Conservation (phyloP, 495 filamentous ascomycete species). For the Parathielavia appendiculata region DNA sequence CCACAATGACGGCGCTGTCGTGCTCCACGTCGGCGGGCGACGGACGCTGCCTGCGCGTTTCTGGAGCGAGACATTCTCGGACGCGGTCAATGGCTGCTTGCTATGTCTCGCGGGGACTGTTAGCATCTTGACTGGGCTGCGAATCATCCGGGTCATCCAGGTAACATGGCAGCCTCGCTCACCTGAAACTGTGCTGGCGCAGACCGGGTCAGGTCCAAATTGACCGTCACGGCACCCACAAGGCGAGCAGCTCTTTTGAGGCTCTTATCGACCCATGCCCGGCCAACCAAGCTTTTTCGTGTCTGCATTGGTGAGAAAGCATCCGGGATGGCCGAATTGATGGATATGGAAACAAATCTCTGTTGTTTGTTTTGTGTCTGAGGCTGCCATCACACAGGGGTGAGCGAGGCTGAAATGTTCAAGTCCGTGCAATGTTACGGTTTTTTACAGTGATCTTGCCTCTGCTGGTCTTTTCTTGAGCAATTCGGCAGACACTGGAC, state of each 20-base stretch:
- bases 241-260: too few species aligned
- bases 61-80: not conserved
- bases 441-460: not conserved
- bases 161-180: not conserved
- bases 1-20: slow-evolving; percentile 34
- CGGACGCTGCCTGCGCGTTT: not conserved
- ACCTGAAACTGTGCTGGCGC: slow-evolving; percentile 7
- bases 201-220: not conserved
- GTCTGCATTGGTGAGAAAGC: not conserved
- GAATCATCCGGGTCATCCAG: not conserved
- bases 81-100: slow-evolving; percentile 7
- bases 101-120: not conserved
- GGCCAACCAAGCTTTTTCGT: not conserved
- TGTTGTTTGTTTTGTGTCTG: not conserved
- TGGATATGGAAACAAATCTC: too few species aligned
- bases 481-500: too few species aligned
- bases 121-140: not conserved
- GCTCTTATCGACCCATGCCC: not conserved
- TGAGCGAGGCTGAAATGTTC: not conserved
- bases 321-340: not conserved
- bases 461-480: too few species aligned
- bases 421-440: too few species aligned
- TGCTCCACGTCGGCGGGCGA: not conserved
- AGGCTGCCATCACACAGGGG: not conserved
- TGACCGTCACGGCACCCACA: not conserved